Conservation (phyloP, 106 monocot genomes). For the Acanthochlamys bracteata region DNA sequence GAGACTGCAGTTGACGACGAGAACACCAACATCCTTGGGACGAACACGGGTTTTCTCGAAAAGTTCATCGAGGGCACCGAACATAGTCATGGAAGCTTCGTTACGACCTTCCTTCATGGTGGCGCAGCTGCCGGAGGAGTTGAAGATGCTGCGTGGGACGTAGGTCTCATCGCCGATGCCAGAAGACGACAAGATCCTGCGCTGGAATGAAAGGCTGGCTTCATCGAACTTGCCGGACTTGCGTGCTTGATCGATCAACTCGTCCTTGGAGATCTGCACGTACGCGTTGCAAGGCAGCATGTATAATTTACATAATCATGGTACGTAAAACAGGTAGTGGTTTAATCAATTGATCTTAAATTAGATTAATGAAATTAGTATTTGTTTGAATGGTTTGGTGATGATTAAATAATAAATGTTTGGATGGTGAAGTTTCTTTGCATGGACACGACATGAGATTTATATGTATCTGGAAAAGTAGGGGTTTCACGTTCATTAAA, state of each 20-base stretch:
- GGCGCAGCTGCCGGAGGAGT: conserved; percentile 39
- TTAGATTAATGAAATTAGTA: no score
- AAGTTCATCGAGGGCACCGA: conserved; percentile 67
- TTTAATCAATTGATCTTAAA: no score
- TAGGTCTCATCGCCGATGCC: conserved; percentile 95
- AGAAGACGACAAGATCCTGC: conserved; percentile 61
- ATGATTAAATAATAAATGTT: no score
- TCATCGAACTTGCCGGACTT: conserved; percentile 93
- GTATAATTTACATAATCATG: no score
- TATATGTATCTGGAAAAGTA: no score
- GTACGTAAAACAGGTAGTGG: no score
- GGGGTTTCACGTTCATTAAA: no score
- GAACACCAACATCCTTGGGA: conserved; percentile 58
- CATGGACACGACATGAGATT: no score
- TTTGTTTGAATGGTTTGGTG: no score
- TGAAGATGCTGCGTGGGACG: conserved; percentile 50
- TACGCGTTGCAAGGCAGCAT: background rate
- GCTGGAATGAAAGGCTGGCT: conserved; percentile 75
- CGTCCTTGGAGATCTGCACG: conserved; percentile 66
- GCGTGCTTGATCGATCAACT: conserved; percentile 69
- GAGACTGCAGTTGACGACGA: conserved; percentile 75
- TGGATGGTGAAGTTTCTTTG: no score
- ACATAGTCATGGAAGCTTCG: conserved; percentile 48
- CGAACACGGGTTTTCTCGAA: conserved; percentile 62
- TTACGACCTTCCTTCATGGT: conserved; percentile 73